A percentile compares a stretch with the other conserved stretches of the same genome.
These are phyloP conservation scores for Saccharomyces hybrid DNA, from an alignment of 1,139 yeast species.

Conservation along the genomic window DNA sequence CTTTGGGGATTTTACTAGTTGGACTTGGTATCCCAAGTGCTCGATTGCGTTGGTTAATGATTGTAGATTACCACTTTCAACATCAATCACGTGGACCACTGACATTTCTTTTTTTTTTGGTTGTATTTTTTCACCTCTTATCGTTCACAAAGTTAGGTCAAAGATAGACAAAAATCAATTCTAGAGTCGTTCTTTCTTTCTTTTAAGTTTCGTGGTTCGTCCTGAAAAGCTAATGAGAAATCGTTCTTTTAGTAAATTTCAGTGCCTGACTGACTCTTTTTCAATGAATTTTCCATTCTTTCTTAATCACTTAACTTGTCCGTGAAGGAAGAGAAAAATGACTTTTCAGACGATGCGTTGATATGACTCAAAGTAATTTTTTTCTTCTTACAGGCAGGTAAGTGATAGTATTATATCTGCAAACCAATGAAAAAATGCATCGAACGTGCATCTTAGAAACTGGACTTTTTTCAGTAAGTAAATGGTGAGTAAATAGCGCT, in stretches of 20 bases:
- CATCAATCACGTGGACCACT: slow-evolving; percentile 73
- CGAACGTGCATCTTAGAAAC: no score
- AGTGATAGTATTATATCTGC: not conserved
- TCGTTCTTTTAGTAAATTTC: not conserved
- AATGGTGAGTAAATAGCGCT: not conserved
- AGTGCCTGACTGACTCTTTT: not conserved
- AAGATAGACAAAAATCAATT: no score
- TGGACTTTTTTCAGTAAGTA: not conserved
- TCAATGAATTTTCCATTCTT: not conserved
- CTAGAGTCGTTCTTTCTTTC: no score
- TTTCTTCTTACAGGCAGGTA: not conserved
- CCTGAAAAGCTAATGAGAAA: no score
- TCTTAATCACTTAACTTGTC: not conserved
- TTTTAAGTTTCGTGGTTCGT: no score
- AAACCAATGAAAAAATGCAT: not conserved
- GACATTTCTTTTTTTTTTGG: slow-evolving; percentile 10
- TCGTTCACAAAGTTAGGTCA: no score
- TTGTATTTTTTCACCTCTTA: no score
- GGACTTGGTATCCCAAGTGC: slow-evolving; percentile 59
- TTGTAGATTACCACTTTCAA: slow-evolving; percentile 90
- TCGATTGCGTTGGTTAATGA: slow-evolving; percentile 83
- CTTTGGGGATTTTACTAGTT: slow-evolving; percentile 40
- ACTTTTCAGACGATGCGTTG: not conserved
- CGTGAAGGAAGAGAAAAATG: not conserved
- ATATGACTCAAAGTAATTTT: not conserved